phyloP scores from a whole-genome alignment of 1,284 basidiomycete genomes.

The Irpex sp. region DNA sequence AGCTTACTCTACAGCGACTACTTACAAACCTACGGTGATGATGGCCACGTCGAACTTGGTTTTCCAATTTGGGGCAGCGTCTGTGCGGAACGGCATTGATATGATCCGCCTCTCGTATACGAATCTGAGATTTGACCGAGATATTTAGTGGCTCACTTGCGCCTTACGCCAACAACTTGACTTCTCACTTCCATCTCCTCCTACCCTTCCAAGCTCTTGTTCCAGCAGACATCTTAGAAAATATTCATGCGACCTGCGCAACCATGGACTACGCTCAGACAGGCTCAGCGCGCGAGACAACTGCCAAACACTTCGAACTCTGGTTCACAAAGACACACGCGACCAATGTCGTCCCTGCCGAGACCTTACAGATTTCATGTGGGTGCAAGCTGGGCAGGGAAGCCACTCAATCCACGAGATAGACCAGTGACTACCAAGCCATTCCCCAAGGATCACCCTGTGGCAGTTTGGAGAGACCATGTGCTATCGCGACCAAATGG shows the following conservation, averaged over 20 bases:
- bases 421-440: constrained; percentile 37
- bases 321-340: neutral
- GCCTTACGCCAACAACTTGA: neutral
- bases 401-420: constrained; percentile 47
- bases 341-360: constrained; percentile 16
- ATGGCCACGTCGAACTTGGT: neutral
- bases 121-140: neutral
- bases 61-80: neutral
- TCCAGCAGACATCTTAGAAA: neutral
- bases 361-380: constrained; percentile 35
- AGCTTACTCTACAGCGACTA: too few species aligned
- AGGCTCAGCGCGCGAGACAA: neutral
- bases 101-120: neutral
- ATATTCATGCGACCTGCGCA: constrained; percentile 2
- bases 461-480: constrained; percentile 71
- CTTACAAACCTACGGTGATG: neutral
- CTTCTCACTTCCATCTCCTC: neutral
- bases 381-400: constrained; percentile 77
- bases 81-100: neutral
- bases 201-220: neutral
- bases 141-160: neutral
- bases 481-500: constrained; percentile 48
- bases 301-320: neutral
- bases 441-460: constrained; percentile 59
- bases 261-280: neutral